These are phyloP conservation scores for Cryptosporidium sp. DNA, from an alignment of 169 alveolate species.

Conservation along the genomic window DNA sequence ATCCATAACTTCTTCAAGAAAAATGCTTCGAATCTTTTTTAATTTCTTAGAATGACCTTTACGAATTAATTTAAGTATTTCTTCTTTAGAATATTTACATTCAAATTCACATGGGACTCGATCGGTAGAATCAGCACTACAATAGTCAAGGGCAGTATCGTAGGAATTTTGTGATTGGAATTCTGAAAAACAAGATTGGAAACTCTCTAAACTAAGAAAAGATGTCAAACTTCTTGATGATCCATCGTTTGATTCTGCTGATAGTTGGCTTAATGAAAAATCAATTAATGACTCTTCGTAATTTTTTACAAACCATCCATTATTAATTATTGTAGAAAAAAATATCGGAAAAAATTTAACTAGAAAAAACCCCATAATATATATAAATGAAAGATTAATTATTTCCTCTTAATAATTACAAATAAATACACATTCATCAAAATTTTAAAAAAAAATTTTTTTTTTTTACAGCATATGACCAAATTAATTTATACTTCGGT, in stretches of 20 bases:
- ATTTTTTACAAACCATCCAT: background rate
- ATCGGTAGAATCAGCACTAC: background rate
- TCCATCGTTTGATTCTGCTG: background rate
- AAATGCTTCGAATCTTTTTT: background rate
- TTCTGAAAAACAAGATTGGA: background rate
- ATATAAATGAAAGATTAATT: no score
- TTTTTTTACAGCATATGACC: no score
- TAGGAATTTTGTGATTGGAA: background rate
- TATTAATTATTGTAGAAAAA: background rate
- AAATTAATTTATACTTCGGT: no score
- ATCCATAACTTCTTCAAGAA: background rate
- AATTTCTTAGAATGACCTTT: background rate
- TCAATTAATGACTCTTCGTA: background rate
- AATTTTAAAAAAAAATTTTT: no score
- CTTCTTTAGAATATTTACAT: background rate
- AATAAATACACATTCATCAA: no score
- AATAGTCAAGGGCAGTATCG: background rate
- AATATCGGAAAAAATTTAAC: no score
- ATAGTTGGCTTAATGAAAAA: background rate
- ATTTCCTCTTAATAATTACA: no score
- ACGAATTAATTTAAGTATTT: background rate
- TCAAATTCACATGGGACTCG: background rate
- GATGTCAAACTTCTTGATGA: background rate
- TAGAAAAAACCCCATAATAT: no score
- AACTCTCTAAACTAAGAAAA: background rate